A percentile compares a stretch with the other conserved stretches of the same genome.
phyloP scores from a whole-genome alignment of 75 land plant species.

The Sequoia sempervirens region DNA sequence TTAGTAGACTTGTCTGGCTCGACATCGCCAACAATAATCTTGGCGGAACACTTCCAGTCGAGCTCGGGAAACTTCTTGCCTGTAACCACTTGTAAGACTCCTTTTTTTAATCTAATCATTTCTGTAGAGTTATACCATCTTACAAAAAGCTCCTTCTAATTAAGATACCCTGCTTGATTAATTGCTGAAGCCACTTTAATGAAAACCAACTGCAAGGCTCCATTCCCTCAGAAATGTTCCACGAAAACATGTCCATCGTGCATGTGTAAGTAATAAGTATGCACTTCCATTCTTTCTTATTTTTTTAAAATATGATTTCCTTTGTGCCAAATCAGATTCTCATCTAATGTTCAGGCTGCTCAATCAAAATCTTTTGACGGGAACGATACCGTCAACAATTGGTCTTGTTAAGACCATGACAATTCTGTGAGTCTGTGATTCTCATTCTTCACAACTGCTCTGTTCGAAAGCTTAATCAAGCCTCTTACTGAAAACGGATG shows the following conservation, averaged over 20 bases:
- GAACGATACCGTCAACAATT: not conserved
- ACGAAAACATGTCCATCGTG: no score
- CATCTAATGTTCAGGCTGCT: no score
- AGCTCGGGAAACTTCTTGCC: conserved; percentile 41
- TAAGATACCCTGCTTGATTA: no score
- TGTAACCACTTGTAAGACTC: conserved; percentile 58
- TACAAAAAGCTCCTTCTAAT: not conserved
- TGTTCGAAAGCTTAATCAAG: not conserved
- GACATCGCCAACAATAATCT: conserved; percentile 61
- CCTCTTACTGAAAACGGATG: no score
- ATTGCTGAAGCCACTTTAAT: no score
- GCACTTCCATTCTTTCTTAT: not conserved
- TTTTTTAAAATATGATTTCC: not conserved
- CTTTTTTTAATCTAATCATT: not conserved
- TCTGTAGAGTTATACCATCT: not conserved
- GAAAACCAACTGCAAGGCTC: conserved; percentile 47
- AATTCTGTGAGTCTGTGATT: conserved; percentile 20
- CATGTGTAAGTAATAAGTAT: no score
- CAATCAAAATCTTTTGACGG: no score
- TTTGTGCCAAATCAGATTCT: not conserved
- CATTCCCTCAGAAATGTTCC: no score
- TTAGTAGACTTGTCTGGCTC: conserved; percentile 56
- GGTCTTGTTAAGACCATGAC: not conserved
- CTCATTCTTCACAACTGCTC: not conserved
- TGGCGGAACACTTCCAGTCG: conserved; percentile 54